Percentiles rank a stretch among this genome's conserved stretches.
Conservation (phyloP, 768 basidiomycete genomes). For the Pleurotus tuoliensis region DNA sequence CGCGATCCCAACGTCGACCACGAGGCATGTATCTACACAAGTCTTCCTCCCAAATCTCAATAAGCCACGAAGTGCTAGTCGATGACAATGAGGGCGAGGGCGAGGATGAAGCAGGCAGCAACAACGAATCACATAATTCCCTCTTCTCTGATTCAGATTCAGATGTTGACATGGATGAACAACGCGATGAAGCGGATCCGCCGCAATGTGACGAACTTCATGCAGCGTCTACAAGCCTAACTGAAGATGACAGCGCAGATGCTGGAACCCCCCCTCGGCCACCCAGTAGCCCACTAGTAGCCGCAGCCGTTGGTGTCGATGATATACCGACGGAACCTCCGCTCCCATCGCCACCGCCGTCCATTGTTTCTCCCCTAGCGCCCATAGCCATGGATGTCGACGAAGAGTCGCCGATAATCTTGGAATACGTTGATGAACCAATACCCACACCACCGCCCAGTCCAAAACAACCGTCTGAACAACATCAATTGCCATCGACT, state of each 20-base stretch:
- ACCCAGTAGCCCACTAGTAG: neutral
- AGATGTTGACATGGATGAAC: neutral
- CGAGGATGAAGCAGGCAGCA: neutral
- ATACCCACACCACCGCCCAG: too few relatives aligned
- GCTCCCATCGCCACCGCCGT: neutral
- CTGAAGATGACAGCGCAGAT: neutral
- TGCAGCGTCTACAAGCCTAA: neutral
- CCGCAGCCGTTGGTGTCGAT: neutral
- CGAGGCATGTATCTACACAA: too few relatives aligned
- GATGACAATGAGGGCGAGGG: neutral
- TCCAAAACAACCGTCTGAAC: too few relatives aligned
- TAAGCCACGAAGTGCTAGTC: neutral
- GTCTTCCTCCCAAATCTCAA: neutral
- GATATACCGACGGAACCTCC: neutral
- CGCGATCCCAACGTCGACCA: too few relatives aligned
- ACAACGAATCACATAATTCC: neutral
- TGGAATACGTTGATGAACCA: neutral
- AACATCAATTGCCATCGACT: too few relatives aligned
- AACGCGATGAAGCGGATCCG: neutral
- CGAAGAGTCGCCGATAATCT: neutral
- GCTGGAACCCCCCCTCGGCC: neutral
- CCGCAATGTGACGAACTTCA: neutral
- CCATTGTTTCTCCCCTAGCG: neutral
- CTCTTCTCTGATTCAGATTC: constrained; percentile 2
- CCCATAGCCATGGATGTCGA: neutral